phyloP scores from a whole-genome alignment of 768 basidiomycete species.

The Porphyrellus cyaneotinctus region DNA sequence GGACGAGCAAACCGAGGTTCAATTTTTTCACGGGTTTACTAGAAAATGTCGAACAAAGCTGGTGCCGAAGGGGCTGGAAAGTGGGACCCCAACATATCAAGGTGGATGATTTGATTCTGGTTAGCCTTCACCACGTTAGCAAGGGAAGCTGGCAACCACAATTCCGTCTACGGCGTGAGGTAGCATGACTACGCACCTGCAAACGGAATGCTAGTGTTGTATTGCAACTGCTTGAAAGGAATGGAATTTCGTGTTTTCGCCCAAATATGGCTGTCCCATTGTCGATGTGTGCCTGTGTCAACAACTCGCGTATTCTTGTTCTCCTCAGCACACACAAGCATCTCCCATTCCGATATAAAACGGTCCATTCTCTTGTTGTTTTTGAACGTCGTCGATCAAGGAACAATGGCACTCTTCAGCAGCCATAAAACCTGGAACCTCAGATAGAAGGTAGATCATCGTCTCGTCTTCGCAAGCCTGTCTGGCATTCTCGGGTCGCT shows the following conservation, averaged over 20 bases:
- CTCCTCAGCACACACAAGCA: too few relatives aligned
- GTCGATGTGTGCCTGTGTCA: neutral
- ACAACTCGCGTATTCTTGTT: neutral
- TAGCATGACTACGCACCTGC: neutral
- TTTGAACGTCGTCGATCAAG: neutral
- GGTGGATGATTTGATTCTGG: slow-evolving; percentile 62
- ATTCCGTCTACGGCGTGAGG: slow-evolving; percentile 40
- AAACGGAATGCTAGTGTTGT: neutral
- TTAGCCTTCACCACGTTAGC: slow-evolving; percentile 75
- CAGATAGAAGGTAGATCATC: neutral
- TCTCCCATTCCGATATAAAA: slow-evolving; percentile 2
- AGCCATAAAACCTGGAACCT: slow-evolving; percentile 20
- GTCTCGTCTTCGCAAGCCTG: neutral
- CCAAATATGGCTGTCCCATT: slow-evolving; percentile 8
- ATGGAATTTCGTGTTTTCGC: too few relatives aligned
- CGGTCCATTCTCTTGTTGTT: slow-evolving; percentile 15
- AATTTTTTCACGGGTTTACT: slow-evolving; percentile 1
- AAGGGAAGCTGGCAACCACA: slow-evolving; percentile 79
- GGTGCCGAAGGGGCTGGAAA: slow-evolving; percentile 52
- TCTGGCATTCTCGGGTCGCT: slow-evolving; percentile 1
- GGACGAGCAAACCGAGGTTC: neutral
- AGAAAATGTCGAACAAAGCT: slow-evolving; percentile 55
- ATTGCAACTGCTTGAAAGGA: too few relatives aligned
- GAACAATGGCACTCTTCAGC: slow-evolving; percentile 17
- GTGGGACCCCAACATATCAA: slow-evolving; percentile 53